Percentiles rank a stretch among this genome's conserved stretches.
phyloP scores from a whole-genome alignment of 2,329 filamentous ascomycete genomes.

The Hypoxylon sp. region DNA sequence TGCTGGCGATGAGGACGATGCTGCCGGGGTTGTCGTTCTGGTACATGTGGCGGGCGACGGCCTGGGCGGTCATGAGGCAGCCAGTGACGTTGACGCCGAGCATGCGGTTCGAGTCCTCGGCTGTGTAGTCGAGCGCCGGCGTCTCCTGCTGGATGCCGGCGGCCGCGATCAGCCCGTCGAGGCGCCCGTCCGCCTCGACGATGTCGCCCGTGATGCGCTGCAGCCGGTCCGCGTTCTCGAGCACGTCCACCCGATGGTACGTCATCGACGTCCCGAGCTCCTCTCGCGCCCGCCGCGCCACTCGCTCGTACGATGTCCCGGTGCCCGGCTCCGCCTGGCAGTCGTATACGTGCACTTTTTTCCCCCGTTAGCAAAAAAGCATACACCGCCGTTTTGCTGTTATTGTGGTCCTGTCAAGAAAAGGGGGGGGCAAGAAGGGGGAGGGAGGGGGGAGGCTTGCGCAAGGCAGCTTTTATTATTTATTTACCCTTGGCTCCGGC shows the following conservation, averaged over 20 bases:
- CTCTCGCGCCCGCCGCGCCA: conserved; percentile 68
- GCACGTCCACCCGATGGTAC: conserved; percentile 83
- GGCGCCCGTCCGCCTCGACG: conserved; percentile 70
- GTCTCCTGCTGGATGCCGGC: conserved; percentile 84
- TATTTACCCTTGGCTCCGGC: conserved; percentile 74
- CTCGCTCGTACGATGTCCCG: conserved; percentile 66
- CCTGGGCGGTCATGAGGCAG: conserved; percentile 84
- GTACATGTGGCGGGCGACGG: conserved; percentile 80
- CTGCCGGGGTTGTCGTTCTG: conserved; percentile 65
- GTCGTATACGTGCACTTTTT: conserved; percentile 71
- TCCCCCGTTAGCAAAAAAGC: conserved; percentile 1
- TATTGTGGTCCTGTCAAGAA: background rate
- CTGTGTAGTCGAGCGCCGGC: conserved; percentile 80
- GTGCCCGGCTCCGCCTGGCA: conserved; percentile 62
- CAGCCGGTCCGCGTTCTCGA: conserved; percentile 69
- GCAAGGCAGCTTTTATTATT: too few species aligned
- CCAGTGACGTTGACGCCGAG: conserved; percentile 89
- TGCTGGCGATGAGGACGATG: conserved; percentile 73
- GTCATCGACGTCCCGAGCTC: conserved; percentile 73
- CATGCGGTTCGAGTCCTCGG: conserved; percentile 78
- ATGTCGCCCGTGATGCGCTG: conserved; percentile 74
- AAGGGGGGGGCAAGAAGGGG: background rate
- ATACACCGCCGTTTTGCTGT: too few species aligned
- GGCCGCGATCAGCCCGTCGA: conserved; percentile 80
- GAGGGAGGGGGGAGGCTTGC: too few species aligned